A percentile compares a stretch with the other conserved stretches of the same genome.
These are phyloP conservation scores for Phytophthora pisi DNA, from an alignment of 352 stramenopile species.

Conservation along the genomic window DNA sequence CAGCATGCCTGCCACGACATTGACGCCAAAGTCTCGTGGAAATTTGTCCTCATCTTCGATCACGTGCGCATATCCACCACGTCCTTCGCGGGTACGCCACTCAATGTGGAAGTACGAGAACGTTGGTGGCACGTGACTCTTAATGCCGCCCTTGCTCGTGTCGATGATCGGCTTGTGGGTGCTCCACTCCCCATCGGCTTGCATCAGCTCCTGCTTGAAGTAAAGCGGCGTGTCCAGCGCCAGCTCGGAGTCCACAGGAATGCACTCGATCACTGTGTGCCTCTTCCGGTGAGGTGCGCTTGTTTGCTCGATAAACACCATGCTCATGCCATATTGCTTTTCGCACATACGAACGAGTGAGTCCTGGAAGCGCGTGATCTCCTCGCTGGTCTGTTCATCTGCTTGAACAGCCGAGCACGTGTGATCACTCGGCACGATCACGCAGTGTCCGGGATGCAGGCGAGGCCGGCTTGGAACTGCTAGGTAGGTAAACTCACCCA, in stretches of 20 bases:
- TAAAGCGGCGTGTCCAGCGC: constrained; percentile 73
- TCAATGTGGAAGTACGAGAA: constrained; percentile 89
- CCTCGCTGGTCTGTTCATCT: constrained; percentile 67
- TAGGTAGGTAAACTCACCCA: constrained; percentile 82
- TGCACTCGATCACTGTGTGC: constrained; percentile 82
- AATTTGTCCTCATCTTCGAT: constrained; percentile 85
- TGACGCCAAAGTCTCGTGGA: constrained; percentile 75
- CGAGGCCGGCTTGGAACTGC: constrained; percentile 60
- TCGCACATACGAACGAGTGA: constrained; percentile 65
- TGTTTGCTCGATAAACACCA: constrained; percentile 86
- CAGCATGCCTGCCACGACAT: constrained; percentile 80
- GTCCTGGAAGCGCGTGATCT: constrained; percentile 72
- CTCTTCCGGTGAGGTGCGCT: constrained; percentile 59
- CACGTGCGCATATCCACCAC: constrained; percentile 76
- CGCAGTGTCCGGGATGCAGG: constrained; percentile 67
- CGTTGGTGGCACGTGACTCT: constrained; percentile 68
- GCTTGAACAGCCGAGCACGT: constrained; percentile 57
- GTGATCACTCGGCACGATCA: constrained; percentile 82
- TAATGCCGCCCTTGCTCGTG: constrained; percentile 64
- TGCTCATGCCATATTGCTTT: constrained; percentile 53
- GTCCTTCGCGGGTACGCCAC: constrained; percentile 48
- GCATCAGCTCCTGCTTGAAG: constrained; percentile 85
- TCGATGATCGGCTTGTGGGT: constrained; percentile 87
- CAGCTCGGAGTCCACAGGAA: constrained; percentile 69
- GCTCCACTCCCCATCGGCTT: constrained; percentile 78